A percentile compares a stretch with the other conserved stretches of the same genome.
These are phyloP conservation scores for Macadamia tetraphylla DNA, from an alignment of 164 flowering plant species.

Conservation along the genomic window DNA sequence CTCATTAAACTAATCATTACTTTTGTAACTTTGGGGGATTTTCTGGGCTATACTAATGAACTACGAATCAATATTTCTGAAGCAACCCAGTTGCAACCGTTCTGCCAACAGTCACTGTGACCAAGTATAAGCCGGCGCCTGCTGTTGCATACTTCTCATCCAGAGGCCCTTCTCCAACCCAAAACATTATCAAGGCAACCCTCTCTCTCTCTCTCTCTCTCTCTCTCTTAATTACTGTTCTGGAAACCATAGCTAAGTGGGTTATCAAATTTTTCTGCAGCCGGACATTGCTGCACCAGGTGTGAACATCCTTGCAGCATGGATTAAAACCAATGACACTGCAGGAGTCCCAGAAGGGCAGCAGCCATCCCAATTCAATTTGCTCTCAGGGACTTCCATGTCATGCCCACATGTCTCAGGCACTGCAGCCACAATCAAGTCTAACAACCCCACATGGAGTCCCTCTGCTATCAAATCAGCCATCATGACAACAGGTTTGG, in stretches of 20 bases:
- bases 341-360: conserved; percentile 32
- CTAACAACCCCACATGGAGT: conserved; percentile 50
- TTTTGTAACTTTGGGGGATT: too few relatives aligned
- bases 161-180: conserved; percentile 54
- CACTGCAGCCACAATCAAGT: conserved; percentile 54
- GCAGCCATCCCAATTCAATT: conserved; percentile 42
- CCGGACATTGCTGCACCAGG: conserved; percentile 93
- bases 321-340: conserved; percentile 47
- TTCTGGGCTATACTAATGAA: neutral
- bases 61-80: neutral
- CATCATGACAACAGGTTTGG: conserved; percentile 75
- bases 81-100: conserved; percentile 68
- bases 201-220: neutral
- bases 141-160: conserved; percentile 59
- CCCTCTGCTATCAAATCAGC: conserved; percentile 78
- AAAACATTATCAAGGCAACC: conserved; percentile 69
- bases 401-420: conserved; percentile 86
- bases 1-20: too few relatives aligned
- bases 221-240: neutral
- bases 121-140: conserved; percentile 55
- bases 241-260: neutral
- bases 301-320: conserved; percentile 73
- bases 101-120: conserved; percentile 39
- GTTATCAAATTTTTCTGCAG: conserved; percentile 31
- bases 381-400: conserved; percentile 88